A percentile compares a stretch with the other conserved stretches of the same genome.
These are phyloP conservation scores for Eimeria sp. DNA, from an alignment of 169 alveolate species.

Conservation along the genomic window DNA sequence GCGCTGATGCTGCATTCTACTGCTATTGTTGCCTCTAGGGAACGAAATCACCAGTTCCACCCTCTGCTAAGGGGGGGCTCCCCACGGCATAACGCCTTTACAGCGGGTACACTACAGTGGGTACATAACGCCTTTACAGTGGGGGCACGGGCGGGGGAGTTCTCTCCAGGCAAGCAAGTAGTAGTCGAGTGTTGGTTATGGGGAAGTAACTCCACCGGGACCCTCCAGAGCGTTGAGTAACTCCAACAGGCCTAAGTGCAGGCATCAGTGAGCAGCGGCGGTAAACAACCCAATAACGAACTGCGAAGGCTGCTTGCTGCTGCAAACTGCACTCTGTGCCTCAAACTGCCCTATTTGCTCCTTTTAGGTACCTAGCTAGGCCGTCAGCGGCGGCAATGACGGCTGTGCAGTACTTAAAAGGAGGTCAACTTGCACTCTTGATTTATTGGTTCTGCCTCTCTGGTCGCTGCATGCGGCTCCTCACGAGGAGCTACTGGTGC, in stretches of 20 bases:
- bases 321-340: conserved; percentile 11
- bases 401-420: background rate
- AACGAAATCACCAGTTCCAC: background rate
- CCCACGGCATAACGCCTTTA: too few relatives aligned
- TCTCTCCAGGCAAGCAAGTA: too few relatives aligned
- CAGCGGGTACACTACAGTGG: too few relatives aligned
- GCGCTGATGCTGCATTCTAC: background rate
- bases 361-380: conserved; percentile 6
- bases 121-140: too few relatives aligned
- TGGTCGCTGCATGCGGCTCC: conserved; percentile 16
- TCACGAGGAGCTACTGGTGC: background rate
- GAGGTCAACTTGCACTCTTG: background rate
- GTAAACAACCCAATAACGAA: background rate
- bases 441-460: conserved; percentile 19
- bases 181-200: too few relatives aligned
- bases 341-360: conserved; percentile 1
- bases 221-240: background rate
- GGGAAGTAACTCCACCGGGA: background rate
- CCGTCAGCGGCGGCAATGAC: conserved; percentile 14
- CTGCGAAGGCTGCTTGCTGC: background rate
- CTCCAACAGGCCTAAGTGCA: background rate
- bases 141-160: too few relatives aligned
- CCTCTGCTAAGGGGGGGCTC: background rate
- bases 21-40: background rate
- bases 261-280: background rate